Evolutionary conservation across 2,329 filamentous ascomycete species (phyloP).

Genomic region (Endocalyx cinctus): DNA sequence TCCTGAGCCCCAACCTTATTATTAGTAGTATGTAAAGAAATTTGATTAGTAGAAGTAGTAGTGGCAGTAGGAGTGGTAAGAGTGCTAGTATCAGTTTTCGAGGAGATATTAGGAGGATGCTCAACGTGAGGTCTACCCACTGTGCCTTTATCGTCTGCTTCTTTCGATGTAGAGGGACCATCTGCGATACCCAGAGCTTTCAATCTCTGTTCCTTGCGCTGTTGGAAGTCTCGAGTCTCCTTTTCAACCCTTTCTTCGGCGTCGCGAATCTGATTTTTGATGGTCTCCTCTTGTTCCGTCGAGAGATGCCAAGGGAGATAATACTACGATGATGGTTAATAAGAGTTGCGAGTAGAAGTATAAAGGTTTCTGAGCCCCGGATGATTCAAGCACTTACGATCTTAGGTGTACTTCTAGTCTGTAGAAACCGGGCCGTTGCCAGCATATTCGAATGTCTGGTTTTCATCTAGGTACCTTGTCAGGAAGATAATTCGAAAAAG

Average conservation of each 20-base stretch:
- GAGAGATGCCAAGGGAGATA: slow-evolving; percentile 81
- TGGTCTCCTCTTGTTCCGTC: slow-evolving; percentile 61
- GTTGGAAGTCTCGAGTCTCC: slow-evolving; percentile 61
- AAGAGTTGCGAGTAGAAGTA: too few species aligned
- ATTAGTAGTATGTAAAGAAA: slow-evolving; percentile 19
- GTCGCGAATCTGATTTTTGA: slow-evolving; percentile 66
- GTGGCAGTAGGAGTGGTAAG: slow-evolving; percentile 9
- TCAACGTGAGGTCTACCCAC: slow-evolving; percentile 40
- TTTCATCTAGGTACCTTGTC: slow-evolving; percentile 55
- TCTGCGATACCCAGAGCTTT: slow-evolving; percentile 29
- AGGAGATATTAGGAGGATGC: slow-evolving; percentile 29
- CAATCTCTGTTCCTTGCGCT: slow-evolving; percentile 38
- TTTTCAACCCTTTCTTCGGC: slow-evolving; percentile 58
- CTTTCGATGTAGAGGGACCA: slow-evolving; percentile 21
- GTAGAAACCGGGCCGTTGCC: slow-evolving; percentile 66
- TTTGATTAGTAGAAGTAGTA: slow-evolving; percentile 34
- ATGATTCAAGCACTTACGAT: slow-evolving; percentile 55
- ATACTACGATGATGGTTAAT: slow-evolving; percentile 49
- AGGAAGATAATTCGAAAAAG: slow-evolving; percentile 16
- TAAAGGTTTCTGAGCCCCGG: too few species aligned
- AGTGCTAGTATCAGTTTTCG: not conserved
- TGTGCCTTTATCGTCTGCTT: slow-evolving; percentile 33
- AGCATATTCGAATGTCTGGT: slow-evolving; percentile 69
- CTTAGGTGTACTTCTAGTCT: slow-evolving; percentile 65
- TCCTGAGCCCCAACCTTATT: slow-evolving; percentile 25